Percentiles rank a stretch among this genome's conserved stretches.
Conservation (phyloP, 495 filamentous ascomycete genomes). For the Daldinia childiae region DNA sequence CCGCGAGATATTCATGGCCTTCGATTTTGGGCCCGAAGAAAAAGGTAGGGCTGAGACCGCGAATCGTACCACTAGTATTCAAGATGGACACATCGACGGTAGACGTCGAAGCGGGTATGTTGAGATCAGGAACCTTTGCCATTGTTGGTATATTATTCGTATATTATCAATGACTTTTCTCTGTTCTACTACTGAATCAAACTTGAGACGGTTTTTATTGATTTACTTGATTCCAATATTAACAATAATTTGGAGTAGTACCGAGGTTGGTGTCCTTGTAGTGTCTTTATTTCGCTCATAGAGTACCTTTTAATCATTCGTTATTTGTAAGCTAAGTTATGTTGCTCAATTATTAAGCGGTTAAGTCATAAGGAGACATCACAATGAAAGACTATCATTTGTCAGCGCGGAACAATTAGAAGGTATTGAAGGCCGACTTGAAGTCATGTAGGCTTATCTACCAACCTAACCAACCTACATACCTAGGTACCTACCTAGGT, state of each 20-base stretch:
- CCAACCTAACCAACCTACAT: no score
- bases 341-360: neutral
- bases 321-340: neutral
- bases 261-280: no score
- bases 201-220: no score
- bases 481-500: neutral
- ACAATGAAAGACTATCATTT: neutral
- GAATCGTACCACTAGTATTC: conserved; percentile 56
- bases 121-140: conserved; percentile 50
- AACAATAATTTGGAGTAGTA: no score
- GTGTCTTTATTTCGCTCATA: no score
- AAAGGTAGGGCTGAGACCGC: conserved; percentile 38
- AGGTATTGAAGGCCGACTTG: no score
- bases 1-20: conserved; percentile 52
- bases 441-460: no score
- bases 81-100: conserved; percentile 66
- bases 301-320: no score
- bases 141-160: conserved; percentile 8
- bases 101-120: conserved; percentile 57
- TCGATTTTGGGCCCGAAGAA: conserved; percentile 58
- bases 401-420: neutral
- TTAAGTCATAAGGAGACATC: neutral
- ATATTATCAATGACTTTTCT: no score
- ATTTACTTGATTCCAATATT: no score
- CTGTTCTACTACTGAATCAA: no score